Conservation (phyloP, 306 rosid genomes). For the barrel medic (Medicago truncatula) region DNA sequence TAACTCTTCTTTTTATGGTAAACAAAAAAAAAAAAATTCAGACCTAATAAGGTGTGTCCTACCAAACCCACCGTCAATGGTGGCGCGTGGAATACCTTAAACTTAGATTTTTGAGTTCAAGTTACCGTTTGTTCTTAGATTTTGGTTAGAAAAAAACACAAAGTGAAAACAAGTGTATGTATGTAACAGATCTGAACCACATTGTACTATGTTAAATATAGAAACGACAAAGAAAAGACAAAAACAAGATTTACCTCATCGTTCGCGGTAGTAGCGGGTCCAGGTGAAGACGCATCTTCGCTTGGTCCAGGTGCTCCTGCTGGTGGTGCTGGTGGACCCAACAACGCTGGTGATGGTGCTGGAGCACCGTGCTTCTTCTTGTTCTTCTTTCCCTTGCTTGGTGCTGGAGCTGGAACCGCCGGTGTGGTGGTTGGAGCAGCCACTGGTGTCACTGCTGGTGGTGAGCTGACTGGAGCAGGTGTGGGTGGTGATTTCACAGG, state of each 20-base stretch:
- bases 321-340: slow-evolving; percentile 71
- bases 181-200: slow-evolving; percentile 60
- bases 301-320: slow-evolving; percentile 71
- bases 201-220: slow-evolving; percentile 19
- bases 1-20: neutral
- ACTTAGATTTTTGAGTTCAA: slow-evolving; percentile 14
- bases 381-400: slow-evolving; percentile 56
- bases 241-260: slow-evolving; percentile 56
- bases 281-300: slow-evolving; percentile 57
- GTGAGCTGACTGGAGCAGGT: slow-evolving; percentile 51
- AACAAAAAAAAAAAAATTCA: neutral
- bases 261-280: slow-evolving; percentile 53
- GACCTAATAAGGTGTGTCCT: neutral
- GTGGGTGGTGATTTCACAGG: slow-evolving; percentile 58
- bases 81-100: slow-evolving; percentile 50
- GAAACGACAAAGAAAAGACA: neutral
- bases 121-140: neutral
- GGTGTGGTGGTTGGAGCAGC: slow-evolving; percentile 43
- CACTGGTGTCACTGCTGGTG: slow-evolving; percentile 48
- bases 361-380: slow-evolving; percentile 69
- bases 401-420: slow-evolving; percentile 64
- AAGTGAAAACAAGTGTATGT: neutral
- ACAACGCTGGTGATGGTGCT: slow-evolving; percentile 57
- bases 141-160: neutral
- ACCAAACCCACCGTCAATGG: neutral